Base-by-base conservation (phyloP, 345 rosid species). In the Diplotaxis tenuifolia region DNA sequence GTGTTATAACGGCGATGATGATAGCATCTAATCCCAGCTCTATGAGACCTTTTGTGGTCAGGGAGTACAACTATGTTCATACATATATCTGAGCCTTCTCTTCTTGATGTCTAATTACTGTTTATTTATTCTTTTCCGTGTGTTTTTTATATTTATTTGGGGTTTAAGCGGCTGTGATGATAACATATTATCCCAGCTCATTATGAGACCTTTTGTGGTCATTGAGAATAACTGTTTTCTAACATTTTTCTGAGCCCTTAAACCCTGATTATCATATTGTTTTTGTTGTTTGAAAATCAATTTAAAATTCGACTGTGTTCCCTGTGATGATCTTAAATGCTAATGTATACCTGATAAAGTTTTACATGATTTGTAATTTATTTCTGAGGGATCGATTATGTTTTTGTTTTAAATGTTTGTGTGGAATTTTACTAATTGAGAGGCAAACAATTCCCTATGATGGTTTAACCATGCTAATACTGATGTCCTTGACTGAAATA, bases 401-500 rank as follows among this genome's bases (percentile, higher is more conserved):
- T 49, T 16, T 34, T 18, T 52, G 11, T 0, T 0, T 62, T 36
- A 9, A 4, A 14, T 14, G 5, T 2, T 31, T 16, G 23, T 59
- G 29, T 16, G 1, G 12, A 16, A 8, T 6, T 14, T 4, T 7
- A 10, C 4, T 0, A 22, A 4, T 9, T 56, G 3, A 14, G 8
- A 28, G 1, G 2, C 8, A 8, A 5, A 1, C 18, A n/a, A 22
- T 80, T 85, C 83, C 85, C 89, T 0, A 55, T 85, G 88, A 85
- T 83, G 85, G 8, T 11, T 57, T 22, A 76, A 81, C 86, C 88
- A 85, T 85, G 89, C 86, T 83, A 86, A 86, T 83, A 68, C 87
- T 86, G 89, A 86, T 71, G 18, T 68, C 58, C 29, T 4, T 82
- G 85, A 82, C 27, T 57, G 78, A 78, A 54, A 63, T 31, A 10